A percentile compares a stretch with the other conserved stretches of the same genome.
Evolutionary conservation across 1,284 basidiomycete genomes (phyloP).

Genomic region (Microbotryum lychnidis-dioicae): DNA sequence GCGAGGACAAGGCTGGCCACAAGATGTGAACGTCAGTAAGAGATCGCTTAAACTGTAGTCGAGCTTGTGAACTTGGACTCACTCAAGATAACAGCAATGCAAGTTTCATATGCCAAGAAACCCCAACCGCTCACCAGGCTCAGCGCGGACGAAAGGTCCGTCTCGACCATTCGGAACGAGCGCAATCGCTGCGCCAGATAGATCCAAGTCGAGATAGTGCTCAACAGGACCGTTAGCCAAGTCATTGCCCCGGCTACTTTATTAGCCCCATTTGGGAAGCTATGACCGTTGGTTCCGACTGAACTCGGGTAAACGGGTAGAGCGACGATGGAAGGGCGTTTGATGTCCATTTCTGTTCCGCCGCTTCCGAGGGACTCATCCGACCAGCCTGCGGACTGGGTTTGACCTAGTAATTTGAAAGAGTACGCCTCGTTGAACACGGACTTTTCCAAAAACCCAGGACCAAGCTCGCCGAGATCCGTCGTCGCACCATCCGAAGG

Average conservation of each 20-base stretch:
- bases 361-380: slow-evolving; percentile 21
- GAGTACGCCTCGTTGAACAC: background rate
- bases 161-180: slow-evolving; percentile 18
- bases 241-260: background rate
- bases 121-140: slow-evolving; percentile 32
- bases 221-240: slow-evolving; percentile 10
- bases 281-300: slow-evolving; percentile 6
- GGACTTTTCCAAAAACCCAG: background rate
- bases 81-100: slow-evolving; percentile 26
- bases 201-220: slow-evolving; percentile 13
- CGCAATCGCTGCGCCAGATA: slow-evolving; percentile 14
- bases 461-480: no score
- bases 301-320: slow-evolving; percentile 26
- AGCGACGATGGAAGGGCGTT: slow-evolving; percentile 27
- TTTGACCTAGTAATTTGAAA: background rate
- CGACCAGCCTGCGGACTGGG: slow-evolving; percentile 11
- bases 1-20: slow-evolving; percentile 18
- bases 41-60: no score
- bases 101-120: slow-evolving; percentile 28
- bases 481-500: no score
- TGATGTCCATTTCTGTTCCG: slow-evolving; percentile 6
- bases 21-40: background rate
- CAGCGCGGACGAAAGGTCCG: slow-evolving; percentile 20
- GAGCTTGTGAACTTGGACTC: background rate
- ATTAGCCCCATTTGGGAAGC: slow-evolving; percentile 6